Percentiles rank a stretch among this genome's conserved stretches.
These are phyloP conservation scores for Elongisporangium undulatum DNA, from an alignment of 352 stramenopile genomes.

Conservation along the genomic window DNA sequence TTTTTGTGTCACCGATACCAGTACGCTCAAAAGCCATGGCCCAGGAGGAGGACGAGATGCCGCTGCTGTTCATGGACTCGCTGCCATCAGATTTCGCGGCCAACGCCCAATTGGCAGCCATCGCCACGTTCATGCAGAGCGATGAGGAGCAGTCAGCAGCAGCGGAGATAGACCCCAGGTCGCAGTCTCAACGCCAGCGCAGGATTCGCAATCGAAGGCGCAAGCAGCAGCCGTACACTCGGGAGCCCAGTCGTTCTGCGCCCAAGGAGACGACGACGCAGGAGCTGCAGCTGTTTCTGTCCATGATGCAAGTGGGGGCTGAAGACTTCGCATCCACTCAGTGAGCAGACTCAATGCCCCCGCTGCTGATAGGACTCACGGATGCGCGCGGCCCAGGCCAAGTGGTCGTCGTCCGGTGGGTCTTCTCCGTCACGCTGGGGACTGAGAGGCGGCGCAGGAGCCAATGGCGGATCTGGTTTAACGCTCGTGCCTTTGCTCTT, in stretches of 20 bases:
- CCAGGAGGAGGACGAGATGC: slow-evolving; percentile 62
- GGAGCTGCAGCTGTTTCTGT: slow-evolving; percentile 55
- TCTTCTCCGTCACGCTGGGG: slow-evolving; percentile 5
- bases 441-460: background rate
- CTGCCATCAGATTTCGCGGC: slow-evolving; percentile 60
- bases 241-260: background rate
- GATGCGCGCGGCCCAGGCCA: slow-evolving; percentile 55
- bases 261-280: slow-evolving; percentile 8
- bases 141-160: slow-evolving; percentile 23
- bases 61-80: slow-evolving; percentile 72
- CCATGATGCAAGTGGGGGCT: slow-evolving; percentile 38
- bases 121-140: slow-evolving; percentile 73
- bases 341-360: slow-evolving; percentile 4
- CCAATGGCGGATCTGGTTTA: background rate
- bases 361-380: slow-evolving; percentile 43
- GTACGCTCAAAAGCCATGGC: too few relatives aligned
- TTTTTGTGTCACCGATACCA: too few relatives aligned
- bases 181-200: background rate
- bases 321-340: background rate
- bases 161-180: background rate
- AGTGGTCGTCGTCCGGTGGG: slow-evolving; percentile 28
- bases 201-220: slow-evolving; percentile 6
- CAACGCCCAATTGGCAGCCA: slow-evolving; percentile 65
- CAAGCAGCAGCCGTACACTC: slow-evolving; percentile 1
- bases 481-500: background rate